Percentiles rank a stretch among this genome's conserved stretches.
These are phyloP conservation scores for Neocallimastix lanati DNA, from an alignment of 192 early-diverging fungal species.

Conservation along the genomic window DNA sequence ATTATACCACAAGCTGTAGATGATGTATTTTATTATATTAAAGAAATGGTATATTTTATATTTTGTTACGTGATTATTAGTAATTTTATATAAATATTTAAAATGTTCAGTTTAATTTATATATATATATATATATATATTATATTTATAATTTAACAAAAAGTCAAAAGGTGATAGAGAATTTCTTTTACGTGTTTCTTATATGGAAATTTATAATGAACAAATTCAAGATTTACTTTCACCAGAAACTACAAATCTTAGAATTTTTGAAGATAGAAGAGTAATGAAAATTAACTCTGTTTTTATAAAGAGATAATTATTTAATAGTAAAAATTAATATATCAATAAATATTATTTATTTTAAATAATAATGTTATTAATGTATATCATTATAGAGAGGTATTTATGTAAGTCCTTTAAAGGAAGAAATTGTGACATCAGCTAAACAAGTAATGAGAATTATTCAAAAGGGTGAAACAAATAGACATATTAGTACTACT, in stretches of 20 bases:
- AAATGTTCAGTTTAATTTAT: no score
- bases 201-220: conserved; percentile 97
- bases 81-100: no score
- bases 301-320: not conserved
- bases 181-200: conserved; percentile 86
- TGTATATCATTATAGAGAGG: conserved; percentile 29
- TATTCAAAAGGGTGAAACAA: conserved; percentile 55
- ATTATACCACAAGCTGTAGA: conserved; percentile 59
- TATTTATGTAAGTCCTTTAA: conserved; percentile 50
- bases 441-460: conserved; percentile 55
- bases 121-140: not conserved
- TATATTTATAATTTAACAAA: not conserved
- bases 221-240: conserved; percentile 72
- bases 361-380: no score
- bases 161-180: conserved; percentile 42
- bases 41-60: conserved; percentile 15
- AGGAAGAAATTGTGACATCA: conserved; percentile 53
- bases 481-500: conserved; percentile 76
- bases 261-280: conserved; percentile 67
- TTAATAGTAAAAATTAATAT: no score
- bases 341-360: no score
- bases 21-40: conserved; percentile 58
- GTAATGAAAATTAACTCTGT: not conserved
- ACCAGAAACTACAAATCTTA: conserved; percentile 61
- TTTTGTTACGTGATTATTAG: no score